Base-by-base conservation (phyloP, 306 rosid species). In the Vigna angularis region DNA sequence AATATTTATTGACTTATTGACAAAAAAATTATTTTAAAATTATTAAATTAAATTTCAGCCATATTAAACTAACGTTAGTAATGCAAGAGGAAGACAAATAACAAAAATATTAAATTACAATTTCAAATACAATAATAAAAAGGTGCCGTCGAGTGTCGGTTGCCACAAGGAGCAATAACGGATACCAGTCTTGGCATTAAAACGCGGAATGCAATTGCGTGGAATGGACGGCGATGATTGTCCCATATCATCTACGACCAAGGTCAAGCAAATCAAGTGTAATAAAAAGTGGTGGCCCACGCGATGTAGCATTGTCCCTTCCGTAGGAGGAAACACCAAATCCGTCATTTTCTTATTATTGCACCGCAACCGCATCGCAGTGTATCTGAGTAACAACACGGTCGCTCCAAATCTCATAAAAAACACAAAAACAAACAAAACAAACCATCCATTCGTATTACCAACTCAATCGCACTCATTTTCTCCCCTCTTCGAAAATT, bases 111-210 rank as follows among this genome's bases (percentile, higher is more conserved):
- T 40, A 40, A 40, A 40, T 40, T 40, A 2, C 45, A 40, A 40
- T 8, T 40, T 40, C 11, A 26, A 26, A 26, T 26, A 26, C 3
- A 26, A 26, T 26, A 26, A 26, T 26, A 26, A 26, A 26, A 26
- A 3, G 84, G 1, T 75, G 79, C 6, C 84, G 86, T 83, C 20
- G 0, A 1, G 61, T 47, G 85, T 78, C 85, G 88, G 88, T 81
- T 73, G 71, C 52, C 30, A 13, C 17, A 6, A 32, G n/a, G 24
- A 30, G 67, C 4, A 22, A 6, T 10, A 2, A 2, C 4, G 6
- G 6, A 65, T 9, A 12, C 34, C 56, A 45, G 26, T 11, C 9
- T 26, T 16, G 13, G 17, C 38, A 73, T 22, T 6, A 26, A 80
- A 7, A 28, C 14, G 7, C 4, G 42, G 16, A 8, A 28, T 12